Conservation (phyloP, 306 rosid genomes). For the Vigna radiata region DNA sequence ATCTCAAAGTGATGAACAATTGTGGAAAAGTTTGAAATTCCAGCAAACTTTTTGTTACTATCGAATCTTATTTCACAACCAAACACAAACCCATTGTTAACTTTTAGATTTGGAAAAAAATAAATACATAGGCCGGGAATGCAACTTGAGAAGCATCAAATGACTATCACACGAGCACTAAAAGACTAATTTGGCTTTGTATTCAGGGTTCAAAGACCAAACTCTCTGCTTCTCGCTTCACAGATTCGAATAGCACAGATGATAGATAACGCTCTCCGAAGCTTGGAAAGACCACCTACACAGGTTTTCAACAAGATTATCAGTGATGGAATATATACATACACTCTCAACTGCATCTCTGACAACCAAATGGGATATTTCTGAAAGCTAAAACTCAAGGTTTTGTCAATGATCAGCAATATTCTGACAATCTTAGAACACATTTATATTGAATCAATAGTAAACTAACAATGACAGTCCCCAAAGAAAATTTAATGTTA, state of each 20-base stretch:
- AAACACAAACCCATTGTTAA: neutral
- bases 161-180: neutral
- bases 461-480: neutral
- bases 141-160: constrained; percentile 4
- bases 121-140: constrained; percentile 25
- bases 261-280: constrained; percentile 93
- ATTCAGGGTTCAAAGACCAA: constrained; percentile 30
- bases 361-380: neutral
- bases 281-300: constrained; percentile 81
- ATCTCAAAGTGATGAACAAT: neutral
- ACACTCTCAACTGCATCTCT: neutral
- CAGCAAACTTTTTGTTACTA: neutral
- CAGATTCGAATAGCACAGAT: constrained; percentile 70
- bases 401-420: constrained; percentile 7
- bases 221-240: constrained; percentile 61
- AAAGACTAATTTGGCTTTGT: neutral
- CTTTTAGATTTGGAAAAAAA: constrained; percentile 24
- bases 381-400: constrained; percentile 9
- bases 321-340: constrained; percentile 15
- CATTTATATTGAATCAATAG: constrained; percentile 18
- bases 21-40: neutral
- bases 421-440: neutral
- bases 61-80: constrained; percentile 2
- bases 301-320: constrained; percentile 32
- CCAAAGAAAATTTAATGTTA: neutral